Evolutionary conservation across 495 filamentous ascomycete genomes (phyloP), one percentile per base, ranked within the genome.

Genomic region (Penicillium antarcticum): DNA sequence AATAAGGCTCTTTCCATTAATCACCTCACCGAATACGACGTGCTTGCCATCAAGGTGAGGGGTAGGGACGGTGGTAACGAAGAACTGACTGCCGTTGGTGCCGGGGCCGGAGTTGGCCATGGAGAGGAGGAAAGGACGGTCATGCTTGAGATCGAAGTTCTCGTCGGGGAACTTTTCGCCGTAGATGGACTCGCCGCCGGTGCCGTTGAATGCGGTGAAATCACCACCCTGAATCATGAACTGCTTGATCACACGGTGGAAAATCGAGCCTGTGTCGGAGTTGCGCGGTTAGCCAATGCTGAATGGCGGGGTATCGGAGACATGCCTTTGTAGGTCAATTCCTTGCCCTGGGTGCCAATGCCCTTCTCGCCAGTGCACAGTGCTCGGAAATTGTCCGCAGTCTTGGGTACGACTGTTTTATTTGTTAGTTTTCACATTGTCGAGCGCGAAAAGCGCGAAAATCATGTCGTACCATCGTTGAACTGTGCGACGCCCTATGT

Each of bases 181-280:
- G 66, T 99, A 99, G 69, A 99, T 97, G 21, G 87, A 92, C 76
- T 97, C 94, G 61, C 94, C 94, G 47, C 94, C 94, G 19, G 95
- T 97, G 47, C 94, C 89, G 70, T 99, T 92, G 68, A 91, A 92
- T 21, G 82, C 85, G 26, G 94, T 99, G 72, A 99, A 99, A 69
- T 99, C 94, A 68, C 94, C 94, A 59, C 95, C 94, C 72, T 99
- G 94, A 68, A 97, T 92, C 94, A 99, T 99, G 76, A 99, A 99
- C 56, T 86, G 79, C 75, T 96, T 96, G 80, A 99, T 99, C 55
- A 99, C 88, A 34, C 94, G 88, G 80, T 99, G 94, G 82, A 99
- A 97, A 52, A 68, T 77, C 36, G 88, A 92, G 56, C 89, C 78
- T 81, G 32, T n/a, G 33, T 42, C 23, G 46, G 37, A 52, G 43